phyloP scores from a whole-genome alignment of 306 rosid genomes.

The Vigna trinervia region DNA sequence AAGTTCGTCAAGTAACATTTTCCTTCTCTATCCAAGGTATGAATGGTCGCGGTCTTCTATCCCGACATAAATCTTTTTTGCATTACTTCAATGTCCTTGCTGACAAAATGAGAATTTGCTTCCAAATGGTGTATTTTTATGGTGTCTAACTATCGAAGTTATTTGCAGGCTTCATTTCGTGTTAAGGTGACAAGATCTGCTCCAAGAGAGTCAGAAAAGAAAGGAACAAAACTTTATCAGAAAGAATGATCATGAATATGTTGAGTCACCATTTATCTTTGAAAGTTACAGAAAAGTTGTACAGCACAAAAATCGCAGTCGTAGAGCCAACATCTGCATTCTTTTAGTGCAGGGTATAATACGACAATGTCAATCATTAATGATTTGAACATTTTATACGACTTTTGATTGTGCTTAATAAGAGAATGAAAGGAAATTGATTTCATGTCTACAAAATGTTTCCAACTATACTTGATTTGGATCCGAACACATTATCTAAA shows the following conservation, averaged over 20 bases:
- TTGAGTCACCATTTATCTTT: conserved; percentile 7
- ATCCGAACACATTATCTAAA: neutral
- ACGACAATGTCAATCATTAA: conserved; percentile 33
- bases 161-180: conserved; percentile 74
- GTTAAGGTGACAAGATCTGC: conserved; percentile 72
- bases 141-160: conserved; percentile 28
- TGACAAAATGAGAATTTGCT: conserved; percentile 10
- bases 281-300: conserved; percentile 48
- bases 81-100: neutral
- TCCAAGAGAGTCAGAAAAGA: conserved; percentile 43
- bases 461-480: neutral
- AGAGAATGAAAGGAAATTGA: conserved; percentile 15
- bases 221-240: conserved; percentile 49
- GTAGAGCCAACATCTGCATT: conserved; percentile 38
- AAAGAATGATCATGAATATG: conserved; percentile 41
- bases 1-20: neutral
- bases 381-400: conserved; percentile 24
- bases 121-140: conserved; percentile 5
- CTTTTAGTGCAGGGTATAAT: conserved; percentile 27
- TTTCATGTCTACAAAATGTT: conserved; percentile 6
- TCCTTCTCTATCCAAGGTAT: neutral
- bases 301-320: conserved; percentile 54
- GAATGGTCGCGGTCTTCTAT: neutral
- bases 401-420: conserved; percentile 22
- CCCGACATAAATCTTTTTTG: neutral